Base-by-base conservation (phyloP, 1,284 basidiomycete genomes). In the Porogramme epimiltina region DNA sequence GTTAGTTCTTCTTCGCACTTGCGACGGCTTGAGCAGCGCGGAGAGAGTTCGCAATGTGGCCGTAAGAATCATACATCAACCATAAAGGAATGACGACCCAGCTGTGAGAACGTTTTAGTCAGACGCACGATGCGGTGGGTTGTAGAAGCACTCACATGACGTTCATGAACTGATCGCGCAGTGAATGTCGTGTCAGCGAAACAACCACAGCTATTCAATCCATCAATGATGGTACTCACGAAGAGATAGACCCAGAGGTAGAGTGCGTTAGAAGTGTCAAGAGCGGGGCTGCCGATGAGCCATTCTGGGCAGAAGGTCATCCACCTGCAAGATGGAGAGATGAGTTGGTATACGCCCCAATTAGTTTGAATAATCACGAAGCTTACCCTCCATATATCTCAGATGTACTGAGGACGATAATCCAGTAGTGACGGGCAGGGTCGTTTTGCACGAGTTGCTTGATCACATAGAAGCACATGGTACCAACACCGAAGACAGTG, bases 281-380 rank as follows among this genome's bases (percentile, higher is more conserved):
- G 70, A 62, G 78, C 86, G 0, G 84, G 81, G 59, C 82, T 88
- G 28, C 87, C 89, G 1, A 80, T 85, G 50, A 93, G 71, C 91
- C 91, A 93, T 68, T 92, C 89, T 1, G 89, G 90, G 63, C 82
- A 85, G 70, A 91, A 91, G 3, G 88, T 92, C 88, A 92, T 91
- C 83, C 84, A 91, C 23, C 87, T 88, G 47, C 36, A 34, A 20
- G n/a, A n/a, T n/a, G n/a, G 16, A 2, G 15, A 18, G 26, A 43
- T 37, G 16, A 37, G n/a, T 16, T 16, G 28, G 13, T 13, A 8
- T 6, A 37, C 8, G 34, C 16, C 8, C 13, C 13, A 37, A 37
- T 9, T 5, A 6, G 28, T n/a, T 16, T 9, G 34, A 10, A 37
- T 6, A 37, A 15, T 18, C 15, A 25, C 22, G 26, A 20, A 6